phyloP scores from a whole-genome alignment of 768 basidiomycete genomes.

The Mycena maculata region DNA sequence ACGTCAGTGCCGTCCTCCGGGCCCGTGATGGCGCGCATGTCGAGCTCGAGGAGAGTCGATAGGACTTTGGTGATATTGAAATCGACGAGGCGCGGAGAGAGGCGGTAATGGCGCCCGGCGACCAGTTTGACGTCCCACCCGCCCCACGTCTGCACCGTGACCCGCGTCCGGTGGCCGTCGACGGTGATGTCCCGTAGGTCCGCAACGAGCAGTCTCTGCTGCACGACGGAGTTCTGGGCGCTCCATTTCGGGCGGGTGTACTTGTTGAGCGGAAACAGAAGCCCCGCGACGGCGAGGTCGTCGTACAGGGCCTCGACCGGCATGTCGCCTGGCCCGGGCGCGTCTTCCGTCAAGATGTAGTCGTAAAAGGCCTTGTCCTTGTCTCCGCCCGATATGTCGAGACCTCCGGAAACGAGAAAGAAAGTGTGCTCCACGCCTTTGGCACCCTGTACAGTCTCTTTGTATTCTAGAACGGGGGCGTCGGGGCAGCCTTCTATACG shows the following conservation, averaged over 20 bases:
- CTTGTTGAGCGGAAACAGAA: conserved; percentile 57
- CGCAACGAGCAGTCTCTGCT: conserved; percentile 52
- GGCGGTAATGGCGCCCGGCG: conserved; percentile 52
- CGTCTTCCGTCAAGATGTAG: conserved; percentile 57
- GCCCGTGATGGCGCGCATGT: conserved; percentile 47
- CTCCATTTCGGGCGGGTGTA: conserved; percentile 53
- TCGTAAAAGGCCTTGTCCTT: conserved; percentile 57
- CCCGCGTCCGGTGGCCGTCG: conserved; percentile 46
- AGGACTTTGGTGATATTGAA: conserved; percentile 63
- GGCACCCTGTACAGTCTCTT: conserved; percentile 38
- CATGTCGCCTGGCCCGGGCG: conserved; percentile 41
- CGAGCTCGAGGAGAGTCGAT: conserved; percentile 58
- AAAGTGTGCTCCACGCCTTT: conserved; percentile 52
- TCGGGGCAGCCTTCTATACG: conserved; percentile 64
- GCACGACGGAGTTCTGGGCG: conserved; percentile 52
- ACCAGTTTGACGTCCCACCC: conserved; percentile 43
- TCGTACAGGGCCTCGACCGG: conserved; percentile 63
- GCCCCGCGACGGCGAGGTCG: conserved; percentile 58
- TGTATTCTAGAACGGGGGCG: conserved; percentile 58
- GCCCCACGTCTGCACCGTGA: conserved; percentile 54
- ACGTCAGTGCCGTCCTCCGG: conserved; percentile 35
- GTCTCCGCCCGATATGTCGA: conserved; percentile 55
- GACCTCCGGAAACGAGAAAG: conserved; percentile 53
- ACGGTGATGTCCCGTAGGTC: conserved; percentile 55
- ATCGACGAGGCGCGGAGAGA: conserved; percentile 63